Evolutionary conservation across 2,329 filamentous ascomycete genomes (phyloP), one percentile per base, ranked within the genome.

Genomic region (Curvularia spicifera): DNA sequence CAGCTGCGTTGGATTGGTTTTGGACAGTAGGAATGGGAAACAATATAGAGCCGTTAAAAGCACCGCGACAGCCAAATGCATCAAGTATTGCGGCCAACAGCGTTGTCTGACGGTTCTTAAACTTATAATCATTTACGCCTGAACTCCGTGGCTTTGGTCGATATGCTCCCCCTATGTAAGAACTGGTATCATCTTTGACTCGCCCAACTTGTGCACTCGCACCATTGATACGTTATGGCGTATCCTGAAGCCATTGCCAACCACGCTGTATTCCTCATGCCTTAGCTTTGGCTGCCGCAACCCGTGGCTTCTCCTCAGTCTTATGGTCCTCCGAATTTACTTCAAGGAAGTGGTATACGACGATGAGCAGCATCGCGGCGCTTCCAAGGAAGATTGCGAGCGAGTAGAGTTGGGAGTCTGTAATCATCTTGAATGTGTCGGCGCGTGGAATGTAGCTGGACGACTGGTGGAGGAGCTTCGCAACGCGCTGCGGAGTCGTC

Each of bases 331-430:
- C 83, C n/a, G 91, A 87, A 75, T 99, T 98, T 81, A 97, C 86
- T 78, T 98, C 94, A 71, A 99, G 88, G 81, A 96, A 98, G 79
- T 98, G 93, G 80, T 99, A 98, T 28, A 96, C 80, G 29, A 99
- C 88, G 66, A 98, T 97, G 61, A 99, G 85, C 44, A 97, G 83
- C 91, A 98, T 94, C 63, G 94, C 88, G 40, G 89, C 86, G 54
- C 88, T 90, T 81, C 95, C 95, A 59, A 99, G 90, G 78, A 97
- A 94, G 77, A 98, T 88, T 78, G 95, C 93, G 29, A 99, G 87
- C 63, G 86, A 86, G 84, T 98, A 97, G 71, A 99, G 89, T 66
- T 95, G 89, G 77, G 85, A 82, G 87, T 99, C 95, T 76, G 93
- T 90, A 76, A 99, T 98, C 95, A 99, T 99, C 48, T 71, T 91